A percentile compares a stretch with the other conserved stretches of the same genome.
These are phyloP conservation scores for Nosema muscidifuracis DNA, from an alignment of 371 early-diverging fungal species.

Conservation along the genomic window DNA sequence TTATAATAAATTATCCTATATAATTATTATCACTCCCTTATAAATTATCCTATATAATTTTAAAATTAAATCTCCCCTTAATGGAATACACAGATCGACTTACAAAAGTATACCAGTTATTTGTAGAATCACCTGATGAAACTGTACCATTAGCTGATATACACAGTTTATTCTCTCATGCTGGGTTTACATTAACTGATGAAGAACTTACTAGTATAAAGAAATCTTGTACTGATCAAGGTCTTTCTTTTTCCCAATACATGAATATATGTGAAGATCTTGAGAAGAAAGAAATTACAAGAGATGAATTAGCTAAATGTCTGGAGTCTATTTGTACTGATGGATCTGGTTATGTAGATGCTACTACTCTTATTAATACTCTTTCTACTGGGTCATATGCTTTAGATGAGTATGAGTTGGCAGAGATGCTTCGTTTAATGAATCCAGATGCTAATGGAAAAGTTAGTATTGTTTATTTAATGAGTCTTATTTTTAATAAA, in stretches of 20 bases:
- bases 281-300: slow-evolving; percentile 21
- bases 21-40: no score
- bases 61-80: no score
- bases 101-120: slow-evolving; percentile 32
- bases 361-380: slow-evolving; percentile 42
- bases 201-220: slow-evolving; percentile 4
- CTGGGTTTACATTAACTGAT: slow-evolving; percentile 30
- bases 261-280: slow-evolving; percentile 17
- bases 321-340: slow-evolving; percentile 43
- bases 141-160: slow-evolving; percentile 4
- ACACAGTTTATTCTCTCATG: slow-evolving; percentile 8
- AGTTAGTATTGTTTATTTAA: slow-evolving; percentile 19
- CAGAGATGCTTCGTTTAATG: slow-evolving; percentile 36
- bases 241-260: slow-evolving; percentile 19
- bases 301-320: slow-evolving; percentile 44
- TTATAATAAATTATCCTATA: no score
- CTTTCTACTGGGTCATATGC: slow-evolving; percentile 30
- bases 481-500: slow-evolving; percentile 1
- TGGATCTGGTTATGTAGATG: slow-evolving; percentile 44
- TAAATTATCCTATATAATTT: no score
- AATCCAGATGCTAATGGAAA: slow-evolving; percentile 56
- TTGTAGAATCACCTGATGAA: slow-evolving; percentile 26
- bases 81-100: slow-evolving; percentile 27
- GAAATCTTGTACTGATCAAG: neutral
- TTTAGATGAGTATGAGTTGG: slow-evolving; percentile 45